Conservation (phyloP, 2,329 filamentous ascomycete species). For the Calonectria pteridis region DNA sequence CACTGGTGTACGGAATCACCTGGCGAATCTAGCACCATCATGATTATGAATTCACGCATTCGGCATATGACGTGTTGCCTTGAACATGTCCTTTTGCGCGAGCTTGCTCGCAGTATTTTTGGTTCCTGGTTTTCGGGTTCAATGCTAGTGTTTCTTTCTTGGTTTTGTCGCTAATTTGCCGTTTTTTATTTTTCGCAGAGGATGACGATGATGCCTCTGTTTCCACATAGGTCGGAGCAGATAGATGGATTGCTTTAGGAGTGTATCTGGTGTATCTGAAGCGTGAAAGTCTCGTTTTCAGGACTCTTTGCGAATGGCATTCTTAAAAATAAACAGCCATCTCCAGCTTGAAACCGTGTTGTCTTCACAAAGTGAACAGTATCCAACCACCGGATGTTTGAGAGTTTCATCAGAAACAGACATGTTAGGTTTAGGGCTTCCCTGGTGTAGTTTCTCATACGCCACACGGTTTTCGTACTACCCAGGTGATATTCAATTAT, state of each 20-base stretch:
- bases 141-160: neutral
- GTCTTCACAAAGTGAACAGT: neutral
- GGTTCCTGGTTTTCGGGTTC: neutral
- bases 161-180: neutral
- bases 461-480: too few relatives aligned
- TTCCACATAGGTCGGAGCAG: neutral
- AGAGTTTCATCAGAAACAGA: neutral
- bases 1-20: conserved; percentile 29
- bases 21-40: conserved; percentile 43
- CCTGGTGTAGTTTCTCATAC: neutral
- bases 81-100: conserved; percentile 7
- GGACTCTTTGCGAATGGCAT: neutral
- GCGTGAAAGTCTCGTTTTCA: neutral
- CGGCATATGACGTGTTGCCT: conserved; percentile 20
- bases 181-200: neutral
- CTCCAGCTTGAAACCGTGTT: neutral
- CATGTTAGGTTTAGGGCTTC: neutral
- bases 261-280: neutral
- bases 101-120: conserved; percentile 2
- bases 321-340: neutral
- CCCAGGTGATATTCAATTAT: too few relatives aligned
- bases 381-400: neutral
- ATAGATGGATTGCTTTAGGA: neutral
- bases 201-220: neutral
- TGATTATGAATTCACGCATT: conserved; percentile 43